phyloP scores from a whole-genome alignment of 257 asterid species.

The Plantago elongata region DNA sequence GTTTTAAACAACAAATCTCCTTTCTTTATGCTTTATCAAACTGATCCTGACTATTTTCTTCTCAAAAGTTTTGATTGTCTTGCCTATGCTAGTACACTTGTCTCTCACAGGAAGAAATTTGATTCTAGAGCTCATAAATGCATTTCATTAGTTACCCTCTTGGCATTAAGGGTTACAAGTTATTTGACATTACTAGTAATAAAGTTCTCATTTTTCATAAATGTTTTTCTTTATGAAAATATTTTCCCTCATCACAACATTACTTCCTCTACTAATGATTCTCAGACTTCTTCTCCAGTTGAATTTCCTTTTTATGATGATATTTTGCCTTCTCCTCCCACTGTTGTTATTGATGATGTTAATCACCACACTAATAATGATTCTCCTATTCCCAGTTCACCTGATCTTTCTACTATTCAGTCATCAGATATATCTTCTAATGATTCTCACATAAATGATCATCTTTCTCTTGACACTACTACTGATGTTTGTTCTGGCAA shows the following conservation, averaged over 20 bases:
- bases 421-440: too few species aligned
- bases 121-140: background rate
- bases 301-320: too few species aligned
- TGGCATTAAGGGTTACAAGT: background rate
- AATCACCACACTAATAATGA: too few species aligned
- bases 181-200: background rate
- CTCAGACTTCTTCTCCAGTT: too few species aligned
- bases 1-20: background rate
- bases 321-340: too few species aligned
- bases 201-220: background rate
- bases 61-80: background rate
- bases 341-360: too few species aligned
- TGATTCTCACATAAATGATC: too few species aligned
- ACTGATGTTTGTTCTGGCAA: too few species aligned
- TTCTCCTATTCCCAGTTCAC: too few species aligned
- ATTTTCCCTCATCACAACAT: background rate
- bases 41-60: background rate
- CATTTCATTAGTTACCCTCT: background rate
- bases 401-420: too few species aligned
- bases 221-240: background rate
- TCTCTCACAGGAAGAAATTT: background rate
- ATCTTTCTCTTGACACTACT: too few species aligned
- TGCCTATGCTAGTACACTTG: background rate
- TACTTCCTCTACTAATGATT: too few species aligned
- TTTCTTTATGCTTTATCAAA: background rate